Evolutionary conservation across 345 rosid genomes (phyloP), one percentile per base, ranked within the genome.

Genomic region (Linum usitatissimum): DNA sequence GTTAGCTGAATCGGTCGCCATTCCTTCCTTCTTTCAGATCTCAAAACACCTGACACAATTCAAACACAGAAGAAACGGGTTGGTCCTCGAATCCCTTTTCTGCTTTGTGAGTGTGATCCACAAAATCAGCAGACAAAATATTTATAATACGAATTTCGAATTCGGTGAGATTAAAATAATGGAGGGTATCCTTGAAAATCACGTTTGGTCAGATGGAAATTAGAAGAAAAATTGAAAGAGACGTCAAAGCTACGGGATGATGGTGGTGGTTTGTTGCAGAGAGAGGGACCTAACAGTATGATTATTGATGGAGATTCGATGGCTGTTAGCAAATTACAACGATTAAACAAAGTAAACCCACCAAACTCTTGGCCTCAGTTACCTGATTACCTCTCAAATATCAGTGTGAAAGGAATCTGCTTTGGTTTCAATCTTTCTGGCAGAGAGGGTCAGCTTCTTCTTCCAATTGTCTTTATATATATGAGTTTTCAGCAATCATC

Each of bases 171-270:
- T 45, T 3, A 38, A 48, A 39, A 15, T 14, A 57, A 59, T 18
- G 31, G 39, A 8, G 1, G 23, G 19, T n/a, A 64, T n/a, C 9
- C 73, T 70, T 59, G 48, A 60, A 34, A 60, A 36, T 64, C 49
- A 70, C 57, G 73, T 59, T 19, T 18, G 17, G 51, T 8, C 30
- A 5, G 30, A 15, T n/a, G 65, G 49, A 48, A 57, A 34, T 63
- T 45, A 39, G 6, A 64, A 57, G 64, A 68, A 66, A 63, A 71
- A 59, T 57, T 28, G 14, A 12, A 48, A 42, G 2, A 51, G 55
- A 76, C 88, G 76, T 83, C 71, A 71, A 76, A 74, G 34, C 73
- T 66, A 78, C 68, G 83, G 57, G 72, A 84, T 77, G 80, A 42
- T 17, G 63, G 45, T 18, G 13, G 13, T 14, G 7, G 62, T 5